phyloP scores from a whole-genome alignment of 75 land plant species.

The Ceratopteris richardii region DNA sequence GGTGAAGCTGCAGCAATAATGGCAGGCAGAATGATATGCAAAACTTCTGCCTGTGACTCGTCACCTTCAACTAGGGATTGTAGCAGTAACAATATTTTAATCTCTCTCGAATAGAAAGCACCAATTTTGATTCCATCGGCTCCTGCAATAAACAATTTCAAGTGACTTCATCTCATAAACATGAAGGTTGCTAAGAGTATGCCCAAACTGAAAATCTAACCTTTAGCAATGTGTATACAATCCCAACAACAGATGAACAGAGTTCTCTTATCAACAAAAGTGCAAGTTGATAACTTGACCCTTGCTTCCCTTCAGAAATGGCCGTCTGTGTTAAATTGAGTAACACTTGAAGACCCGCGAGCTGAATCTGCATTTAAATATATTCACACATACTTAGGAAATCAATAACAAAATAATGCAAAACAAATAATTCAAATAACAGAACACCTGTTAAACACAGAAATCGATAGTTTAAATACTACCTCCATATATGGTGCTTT shows the following conservation, averaged over 20 bases:
- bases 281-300: slow-evolving; percentile 29
- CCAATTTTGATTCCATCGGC: slow-evolving; percentile 36
- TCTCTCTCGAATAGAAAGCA: slow-evolving; percentile 51
- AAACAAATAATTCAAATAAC: neutral
- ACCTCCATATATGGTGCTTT: slow-evolving; percentile 41
- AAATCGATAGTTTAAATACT: neutral
- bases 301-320: slow-evolving; percentile 22
- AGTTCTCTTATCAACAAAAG: slow-evolving; percentile 53
- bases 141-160: slow-evolving; percentile 28
- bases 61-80: slow-evolving; percentile 54
- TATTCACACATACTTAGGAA: too few species aligned
- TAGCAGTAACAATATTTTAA: slow-evolving; percentile 61
- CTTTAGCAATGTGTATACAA: slow-evolving; percentile 45
- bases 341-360: slow-evolving; percentile 57
- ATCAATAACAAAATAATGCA: too few species aligned
- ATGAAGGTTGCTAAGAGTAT: neutral
- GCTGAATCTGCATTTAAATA: slow-evolving; percentile 67
- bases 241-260: slow-evolving; percentile 39
- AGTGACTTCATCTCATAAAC: neutral
- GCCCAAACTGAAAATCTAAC: slow-evolving; percentile 15
- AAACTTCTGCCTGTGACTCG: slow-evolving; percentile 39
- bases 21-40: slow-evolving; percentile 61
- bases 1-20: slow-evolving; percentile 49
- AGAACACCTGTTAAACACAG: neutral
- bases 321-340: slow-evolving; percentile 50